phyloP scores from a whole-genome alignment of 495 filamentous ascomycete genomes.

The Neurospora sp. region DNA sequence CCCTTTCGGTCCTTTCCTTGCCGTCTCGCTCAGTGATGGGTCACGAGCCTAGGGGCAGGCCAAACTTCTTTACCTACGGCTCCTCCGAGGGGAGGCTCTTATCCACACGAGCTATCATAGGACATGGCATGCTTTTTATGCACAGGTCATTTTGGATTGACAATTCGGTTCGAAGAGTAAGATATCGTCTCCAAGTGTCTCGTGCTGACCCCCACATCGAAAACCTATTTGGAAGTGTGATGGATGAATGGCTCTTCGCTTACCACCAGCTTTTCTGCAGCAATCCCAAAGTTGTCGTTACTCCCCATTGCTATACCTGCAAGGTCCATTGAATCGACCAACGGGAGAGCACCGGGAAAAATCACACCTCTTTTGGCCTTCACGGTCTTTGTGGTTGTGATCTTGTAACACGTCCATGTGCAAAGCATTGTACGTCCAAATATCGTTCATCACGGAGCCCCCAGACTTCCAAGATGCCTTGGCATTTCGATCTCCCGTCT shows the following conservation, averaged over 20 bases:
- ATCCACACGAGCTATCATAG: background rate
- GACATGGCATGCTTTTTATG: background rate
- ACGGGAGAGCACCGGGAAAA: background rate
- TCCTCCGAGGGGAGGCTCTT: constrained; percentile 3
- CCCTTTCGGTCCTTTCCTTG: constrained; percentile 3
- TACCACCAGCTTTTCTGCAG: constrained; percentile 7
- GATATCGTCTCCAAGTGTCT: background rate
- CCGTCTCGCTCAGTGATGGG: background rate
- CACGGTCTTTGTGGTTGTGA: background rate
- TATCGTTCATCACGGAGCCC: background rate
- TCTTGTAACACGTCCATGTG: background rate
- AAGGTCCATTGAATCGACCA: background rate
- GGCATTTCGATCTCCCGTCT: constrained; percentile 24
- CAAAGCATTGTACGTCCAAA: background rate
- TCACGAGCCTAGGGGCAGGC: background rate
- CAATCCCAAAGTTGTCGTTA: background rate
- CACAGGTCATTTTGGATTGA: background rate
- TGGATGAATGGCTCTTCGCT: constrained; percentile 2
- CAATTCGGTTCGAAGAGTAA: constrained; percentile 1
- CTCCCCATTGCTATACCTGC: background rate
- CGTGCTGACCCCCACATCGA: background rate
- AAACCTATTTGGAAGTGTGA: background rate
- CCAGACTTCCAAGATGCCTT: constrained; percentile 8
- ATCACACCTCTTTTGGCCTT: background rate
- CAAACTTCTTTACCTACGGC: background rate